These are phyloP conservation scores for Insectozyma bohioensis DNA, from an alignment of 1,139 yeast species.

Conservation along the genomic window DNA sequence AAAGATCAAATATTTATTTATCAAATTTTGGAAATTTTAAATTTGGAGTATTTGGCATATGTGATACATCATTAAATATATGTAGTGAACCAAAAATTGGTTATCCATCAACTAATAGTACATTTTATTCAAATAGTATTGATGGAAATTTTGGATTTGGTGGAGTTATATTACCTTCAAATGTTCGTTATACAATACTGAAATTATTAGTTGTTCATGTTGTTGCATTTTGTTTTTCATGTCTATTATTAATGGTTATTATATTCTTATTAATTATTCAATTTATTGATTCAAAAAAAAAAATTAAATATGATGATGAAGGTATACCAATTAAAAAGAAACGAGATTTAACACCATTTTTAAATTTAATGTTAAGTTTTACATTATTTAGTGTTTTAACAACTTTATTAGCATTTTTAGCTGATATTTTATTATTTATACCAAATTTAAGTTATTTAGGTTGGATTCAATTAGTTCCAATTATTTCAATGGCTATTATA, in stretches of 20 bases:
- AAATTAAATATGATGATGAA: slow-evolving; percentile 2
- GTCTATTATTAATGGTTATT: slow-evolving; percentile 24
- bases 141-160: slow-evolving; percentile 17
- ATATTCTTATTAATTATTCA: slow-evolving; percentile 10
- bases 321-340: slow-evolving; percentile 8
- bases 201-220: slow-evolving; percentile 46
- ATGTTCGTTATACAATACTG: slow-evolving; percentile 41
- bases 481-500: slow-evolving; percentile 34
- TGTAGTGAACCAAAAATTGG: slow-evolving; percentile 41
- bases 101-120: slow-evolving; percentile 29
- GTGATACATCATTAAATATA: slow-evolving; percentile 25
- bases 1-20: slow-evolving; percentile 23
- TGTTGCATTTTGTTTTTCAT: slow-evolving; percentile 39
- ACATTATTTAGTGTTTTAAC: slow-evolving; percentile 38
- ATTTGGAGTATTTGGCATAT: slow-evolving; percentile 49
- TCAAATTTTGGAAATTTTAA: slow-evolving; percentile 31
- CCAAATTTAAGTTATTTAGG: slow-evolving; percentile 44
- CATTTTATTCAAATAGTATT: slow-evolving; percentile 17
- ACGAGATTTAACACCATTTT: slow-evolving; percentile 27
- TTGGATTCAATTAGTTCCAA: slow-evolving; percentile 46
- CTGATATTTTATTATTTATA: slow-evolving; percentile 41
- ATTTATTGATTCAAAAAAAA: slow-evolving; percentile 5
- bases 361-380: slow-evolving; percentile 34
- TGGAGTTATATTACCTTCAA: slow-evolving; percentile 39
- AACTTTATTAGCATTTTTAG: slow-evolving; percentile 39